Conservation (phyloP, 2,329 filamentous ascomycete genomes). For the Aspergillus sp. region DNA sequence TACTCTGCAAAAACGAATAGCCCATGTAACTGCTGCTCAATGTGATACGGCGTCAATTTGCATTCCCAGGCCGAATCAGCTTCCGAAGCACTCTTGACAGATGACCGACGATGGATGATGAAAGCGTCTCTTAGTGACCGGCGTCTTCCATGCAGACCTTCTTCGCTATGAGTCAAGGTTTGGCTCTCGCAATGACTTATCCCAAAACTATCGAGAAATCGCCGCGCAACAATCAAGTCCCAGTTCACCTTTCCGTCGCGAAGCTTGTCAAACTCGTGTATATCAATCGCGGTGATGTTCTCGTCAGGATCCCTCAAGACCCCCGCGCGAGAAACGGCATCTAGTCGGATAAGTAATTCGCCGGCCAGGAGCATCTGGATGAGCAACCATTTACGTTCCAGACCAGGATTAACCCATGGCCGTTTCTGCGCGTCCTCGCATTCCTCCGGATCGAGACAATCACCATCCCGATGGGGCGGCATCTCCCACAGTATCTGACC, state of each 20-base stretch:
- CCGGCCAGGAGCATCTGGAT: slow-evolving; percentile 50
- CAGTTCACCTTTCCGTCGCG: slow-evolving; percentile 49
- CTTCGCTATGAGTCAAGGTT: background rate
- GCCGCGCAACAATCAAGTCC: slow-evolving; percentile 49
- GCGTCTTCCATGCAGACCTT: background rate
- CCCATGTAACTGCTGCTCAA: slow-evolving; percentile 42
- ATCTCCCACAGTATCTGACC: slow-evolving; percentile 42
- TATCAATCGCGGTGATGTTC: slow-evolving; percentile 37
- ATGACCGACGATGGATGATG: background rate
- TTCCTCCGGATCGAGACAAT: slow-evolving; percentile 16
- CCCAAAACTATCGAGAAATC: slow-evolving; percentile 48
- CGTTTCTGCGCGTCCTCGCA: slow-evolving; percentile 9
- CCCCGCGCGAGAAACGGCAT: slow-evolving; percentile 39
- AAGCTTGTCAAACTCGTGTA: slow-evolving; percentile 40
- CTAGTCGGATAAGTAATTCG: slow-evolving; percentile 49
- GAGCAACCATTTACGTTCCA: slow-evolving; percentile 48
- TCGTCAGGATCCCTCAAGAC: slow-evolving; percentile 35
- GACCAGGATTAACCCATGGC: slow-evolving; percentile 18
- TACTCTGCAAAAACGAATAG: slow-evolving; percentile 46
- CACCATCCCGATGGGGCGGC: slow-evolving; percentile 29
- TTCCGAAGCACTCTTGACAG: slow-evolving; percentile 7
- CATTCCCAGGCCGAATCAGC: slow-evolving; percentile 27
- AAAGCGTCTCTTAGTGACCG: background rate
- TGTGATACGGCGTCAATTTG: slow-evolving; percentile 30
- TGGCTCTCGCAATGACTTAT: slow-evolving; percentile 22